Evolutionary conservation across 305 asterid species (phyloP).

Genomic region (Fraxinus angustifolia): DNA sequence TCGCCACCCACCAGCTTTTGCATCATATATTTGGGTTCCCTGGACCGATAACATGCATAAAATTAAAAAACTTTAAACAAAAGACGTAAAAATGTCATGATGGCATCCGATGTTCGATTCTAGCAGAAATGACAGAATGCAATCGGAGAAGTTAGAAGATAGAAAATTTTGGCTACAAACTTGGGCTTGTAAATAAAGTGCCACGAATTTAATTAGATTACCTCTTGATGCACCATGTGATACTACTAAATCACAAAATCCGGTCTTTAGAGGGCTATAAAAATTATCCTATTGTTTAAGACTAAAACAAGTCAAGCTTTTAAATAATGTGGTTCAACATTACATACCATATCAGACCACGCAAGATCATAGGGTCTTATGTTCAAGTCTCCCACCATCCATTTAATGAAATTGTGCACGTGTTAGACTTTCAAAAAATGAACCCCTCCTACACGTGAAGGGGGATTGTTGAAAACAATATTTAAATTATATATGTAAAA

Average conservation of each 20-base stretch:
- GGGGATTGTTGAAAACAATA: background rate
- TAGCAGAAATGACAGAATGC: conserved; percentile 16
- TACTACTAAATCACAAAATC: conserved; percentile 6
- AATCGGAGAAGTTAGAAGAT: conserved; percentile 14
- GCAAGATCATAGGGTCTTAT: background rate
- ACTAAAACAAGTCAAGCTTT: background rate
- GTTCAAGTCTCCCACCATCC: background rate
- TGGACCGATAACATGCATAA: conserved; percentile 36
- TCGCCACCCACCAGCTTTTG: conserved; percentile 99
- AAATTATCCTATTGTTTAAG: background rate
- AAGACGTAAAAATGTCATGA: conserved; percentile 4
- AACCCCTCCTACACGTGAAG: background rate
- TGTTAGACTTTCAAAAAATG: background rate
- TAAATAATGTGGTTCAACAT: background rate
- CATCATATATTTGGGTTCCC: conserved; percentile 98
- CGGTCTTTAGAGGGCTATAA: conserved; percentile 5
- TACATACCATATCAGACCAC: background rate
- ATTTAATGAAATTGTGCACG: background rate
- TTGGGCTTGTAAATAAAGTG: conserved; percentile 7
- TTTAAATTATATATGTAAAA: background rate
- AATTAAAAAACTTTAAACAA: conserved; percentile 16
- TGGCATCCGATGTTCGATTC: background rate
- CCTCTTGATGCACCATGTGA: background rate
- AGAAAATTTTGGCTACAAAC: conserved; percentile 1
- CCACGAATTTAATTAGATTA: conserved; percentile 10